Evolutionary conservation across 257 asterid species (phyloP).

Genomic region (Solanum arcanum): DNA sequence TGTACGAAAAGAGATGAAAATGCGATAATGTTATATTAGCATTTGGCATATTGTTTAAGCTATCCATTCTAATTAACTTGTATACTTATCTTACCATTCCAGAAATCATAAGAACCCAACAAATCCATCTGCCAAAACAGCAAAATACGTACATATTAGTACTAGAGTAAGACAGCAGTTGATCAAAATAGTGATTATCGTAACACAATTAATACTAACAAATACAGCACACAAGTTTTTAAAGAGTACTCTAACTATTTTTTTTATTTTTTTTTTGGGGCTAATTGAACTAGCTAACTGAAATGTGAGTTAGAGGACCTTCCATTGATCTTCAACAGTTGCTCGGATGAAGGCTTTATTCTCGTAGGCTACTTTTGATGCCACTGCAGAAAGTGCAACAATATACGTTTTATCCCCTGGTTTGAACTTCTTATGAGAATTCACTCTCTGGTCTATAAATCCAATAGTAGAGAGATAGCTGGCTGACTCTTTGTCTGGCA

Average conservation of each 20-base stretch:
- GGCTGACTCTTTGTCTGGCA: slow-evolving; percentile 18
- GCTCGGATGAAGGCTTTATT: slow-evolving; percentile 29
- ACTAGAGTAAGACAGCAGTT: background rate
- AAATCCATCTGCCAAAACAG: slow-evolving; percentile 32
- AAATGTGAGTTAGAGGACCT: slow-evolving; percentile 15
- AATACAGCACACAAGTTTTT: background rate
- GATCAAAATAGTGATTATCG: background rate
- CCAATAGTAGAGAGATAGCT: slow-evolving; percentile 32
- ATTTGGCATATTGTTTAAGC: background rate
- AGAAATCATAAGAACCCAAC: slow-evolving; percentile 24
- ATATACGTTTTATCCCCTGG: slow-evolving; percentile 32
- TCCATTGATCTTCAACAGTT: slow-evolving; percentile 42
- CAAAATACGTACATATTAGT: background rate
- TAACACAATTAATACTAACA: background rate
- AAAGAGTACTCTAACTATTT: background rate
- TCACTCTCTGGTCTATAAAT: slow-evolving; percentile 40
- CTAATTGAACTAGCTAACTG: background rate
- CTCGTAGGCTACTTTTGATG: slow-evolving; percentile 66
- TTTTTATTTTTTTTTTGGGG: background rate
- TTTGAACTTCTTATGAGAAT: slow-evolving; percentile 34
- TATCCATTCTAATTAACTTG: background rate
- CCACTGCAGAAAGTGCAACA: slow-evolving; percentile 37
- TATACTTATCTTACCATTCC: slow-evolving; percentile 15
- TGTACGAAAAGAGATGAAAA: too few relatives aligned
- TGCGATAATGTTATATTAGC: background rate